Conservation (phyloP, 345 rosid genomes). For the Salix brachista region DNA sequence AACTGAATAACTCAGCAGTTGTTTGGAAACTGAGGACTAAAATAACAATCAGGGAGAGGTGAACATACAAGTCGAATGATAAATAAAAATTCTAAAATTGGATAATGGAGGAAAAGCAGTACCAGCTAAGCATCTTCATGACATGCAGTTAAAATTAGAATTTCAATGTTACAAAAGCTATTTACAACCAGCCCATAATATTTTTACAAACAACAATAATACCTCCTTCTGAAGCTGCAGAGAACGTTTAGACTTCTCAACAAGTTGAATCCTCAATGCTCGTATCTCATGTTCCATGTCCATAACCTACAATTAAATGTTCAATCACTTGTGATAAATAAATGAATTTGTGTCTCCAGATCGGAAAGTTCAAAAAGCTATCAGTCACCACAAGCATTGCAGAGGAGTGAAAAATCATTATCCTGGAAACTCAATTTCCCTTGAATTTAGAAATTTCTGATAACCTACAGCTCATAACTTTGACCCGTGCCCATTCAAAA, state of each 20-base stretch:
- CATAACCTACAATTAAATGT: slow-evolving; percentile 57
- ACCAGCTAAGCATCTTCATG: not conserved
- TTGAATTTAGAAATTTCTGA: not conserved
- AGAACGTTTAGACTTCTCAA: slow-evolving; percentile 68
- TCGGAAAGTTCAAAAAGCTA: not conserved
- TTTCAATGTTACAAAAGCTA: not conserved
- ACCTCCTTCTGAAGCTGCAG: slow-evolving; percentile 77
- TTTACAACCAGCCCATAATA: not conserved
- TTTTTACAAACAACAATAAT: not conserved
- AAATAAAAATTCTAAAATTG: not conserved
- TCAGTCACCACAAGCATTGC: not conserved
- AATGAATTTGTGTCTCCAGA: not conserved
- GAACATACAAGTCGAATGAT: not conserved
- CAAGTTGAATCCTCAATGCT: slow-evolving; percentile 77
- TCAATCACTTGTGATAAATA: slow-evolving; percentile 2
- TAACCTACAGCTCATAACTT: not conserved
- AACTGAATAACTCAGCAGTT: not conserved
- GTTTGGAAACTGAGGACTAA: not conserved
- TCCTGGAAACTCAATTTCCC: not conserved
- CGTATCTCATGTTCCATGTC: slow-evolving; percentile 88
- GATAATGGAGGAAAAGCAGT: not conserved
- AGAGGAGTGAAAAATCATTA: not conserved
- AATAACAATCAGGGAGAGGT: not conserved
- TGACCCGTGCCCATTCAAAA: not conserved
- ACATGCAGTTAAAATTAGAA: not conserved